Evolutionary conservation across 805 yeast genomes (phyloP), one percentile per base, ranked within the genome.

Genomic region (Metschnikowia vanudenii): DNA sequence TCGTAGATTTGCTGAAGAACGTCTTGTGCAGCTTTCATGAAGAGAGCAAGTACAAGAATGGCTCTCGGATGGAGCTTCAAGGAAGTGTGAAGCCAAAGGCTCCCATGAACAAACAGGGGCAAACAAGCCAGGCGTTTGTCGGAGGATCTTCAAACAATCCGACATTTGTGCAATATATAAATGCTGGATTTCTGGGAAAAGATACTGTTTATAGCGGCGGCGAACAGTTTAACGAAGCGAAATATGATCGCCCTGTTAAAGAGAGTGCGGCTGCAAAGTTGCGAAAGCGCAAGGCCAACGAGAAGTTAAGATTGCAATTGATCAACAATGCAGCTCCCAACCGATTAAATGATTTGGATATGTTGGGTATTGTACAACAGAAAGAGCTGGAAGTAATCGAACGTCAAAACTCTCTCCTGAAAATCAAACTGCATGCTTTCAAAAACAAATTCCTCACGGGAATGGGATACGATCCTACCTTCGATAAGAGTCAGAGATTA

Each of bases 21-120:
- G 76, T 74, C 19, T 75, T 79, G 48, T 91, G 98, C 64, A 81
- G 80, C 11, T 88, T 68, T 56, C 98, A 91, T 59, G 69, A 76
- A 14, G 92, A 88, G 51, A 54, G 73, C 39, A 73, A 79, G 37
- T 69, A 80, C 45, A 73, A 74, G 82, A n/a, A 74, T 78, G 50
- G 58, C 12, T 47, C 51, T 13, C 70, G 98, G 51, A 78, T 88
- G 71, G 98, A 91, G 62, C 71, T 92, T 44, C 86, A 81, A 62
- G 79, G 86, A 13, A 68, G 79, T 49, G 71, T 76, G 49, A 65
- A 81, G 47, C 62, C 79, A 64, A 75, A 81, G 55, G 77, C 88
- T 6, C 82, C 90, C 4, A 71, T 72, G 20, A 66, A 70, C 39
- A 59, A 69, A 36, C 80, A 49, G 22, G 63, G 57, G 34, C 33